phyloP scores from a whole-genome alignment of 139 green algal genomes.

The Zygnema circumcarinatum region DNA sequence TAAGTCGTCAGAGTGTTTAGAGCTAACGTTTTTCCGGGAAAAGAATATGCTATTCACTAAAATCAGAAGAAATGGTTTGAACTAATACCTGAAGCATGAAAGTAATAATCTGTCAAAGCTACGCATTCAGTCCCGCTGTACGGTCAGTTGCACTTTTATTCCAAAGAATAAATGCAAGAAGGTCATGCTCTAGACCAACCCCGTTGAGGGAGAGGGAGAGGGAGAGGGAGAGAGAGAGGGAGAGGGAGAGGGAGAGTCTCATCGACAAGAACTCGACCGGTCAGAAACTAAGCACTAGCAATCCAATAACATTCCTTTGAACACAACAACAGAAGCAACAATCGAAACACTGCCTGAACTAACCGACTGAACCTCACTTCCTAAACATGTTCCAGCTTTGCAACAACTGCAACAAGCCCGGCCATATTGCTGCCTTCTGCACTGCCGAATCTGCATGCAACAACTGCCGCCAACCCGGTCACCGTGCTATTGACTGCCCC shows the following conservation, averaged over 20 bases:
- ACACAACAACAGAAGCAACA: no score
- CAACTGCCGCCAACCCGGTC: constrained; percentile 51
- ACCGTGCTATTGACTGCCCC: constrained; percentile 35
- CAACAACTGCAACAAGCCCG: constrained; percentile 57
- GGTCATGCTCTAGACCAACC: no score
- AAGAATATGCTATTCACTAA: background rate
- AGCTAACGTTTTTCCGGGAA: background rate
- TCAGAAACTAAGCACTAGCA: background rate
- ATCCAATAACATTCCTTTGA: background rate
- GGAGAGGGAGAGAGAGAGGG: no score
- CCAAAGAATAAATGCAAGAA: no score
- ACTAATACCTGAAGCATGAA: no score
- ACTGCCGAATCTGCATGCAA: constrained; percentile 49
- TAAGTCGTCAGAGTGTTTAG: background rate
- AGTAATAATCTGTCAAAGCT: no score
- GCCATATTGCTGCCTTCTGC: constrained; percentile 45
- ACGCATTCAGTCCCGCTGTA: no score
- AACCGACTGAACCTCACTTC: background rate
- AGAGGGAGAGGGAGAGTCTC: no score
- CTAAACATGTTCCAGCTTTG: constrained; percentile 26
- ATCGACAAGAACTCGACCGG: background rate
- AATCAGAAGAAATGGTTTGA: constrained; percentile 8
- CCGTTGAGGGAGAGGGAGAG: no score
- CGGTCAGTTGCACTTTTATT: no score
- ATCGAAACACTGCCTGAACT: background rate